A percentile compares a stretch with the other conserved stretches of the same genome.
Evolutionary conservation across 805 yeast species (phyloP).

Genomic region (Lipomyces spencermartinsiae): DNA sequence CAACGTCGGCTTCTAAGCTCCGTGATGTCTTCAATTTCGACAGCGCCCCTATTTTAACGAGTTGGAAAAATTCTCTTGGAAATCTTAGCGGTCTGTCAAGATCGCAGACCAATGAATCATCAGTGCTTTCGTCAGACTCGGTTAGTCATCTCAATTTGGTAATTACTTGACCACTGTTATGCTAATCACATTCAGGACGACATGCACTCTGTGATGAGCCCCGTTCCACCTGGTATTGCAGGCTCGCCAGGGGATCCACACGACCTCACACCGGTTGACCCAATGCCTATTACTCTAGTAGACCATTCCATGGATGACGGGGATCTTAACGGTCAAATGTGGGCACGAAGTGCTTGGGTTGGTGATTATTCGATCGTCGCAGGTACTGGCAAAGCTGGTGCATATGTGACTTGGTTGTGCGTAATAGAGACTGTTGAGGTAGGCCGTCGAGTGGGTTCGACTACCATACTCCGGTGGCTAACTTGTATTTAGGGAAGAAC

Average conservation of each 20-base stretch:
- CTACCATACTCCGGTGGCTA: not conserved
- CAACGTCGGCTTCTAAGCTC: slow-evolving; percentile 23
- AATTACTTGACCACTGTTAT: not conserved
- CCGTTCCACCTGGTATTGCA: slow-evolving; percentile 18
- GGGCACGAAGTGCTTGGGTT: slow-evolving; percentile 52
- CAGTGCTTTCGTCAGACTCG: slow-evolving; percentile 24
- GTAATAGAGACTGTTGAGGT: slow-evolving; percentile 46
- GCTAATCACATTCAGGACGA: slow-evolving; percentile 11
- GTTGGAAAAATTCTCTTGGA: slow-evolving; percentile 17
- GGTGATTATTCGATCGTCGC: slow-evolving; percentile 50
- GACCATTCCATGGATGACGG: slow-evolving; percentile 44
- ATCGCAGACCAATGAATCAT: slow-evolving; percentile 23
- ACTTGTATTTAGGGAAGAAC: slow-evolving; percentile 14
- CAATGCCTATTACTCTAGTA: slow-evolving; percentile 51
- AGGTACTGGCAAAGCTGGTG: slow-evolving; percentile 47
- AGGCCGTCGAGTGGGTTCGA: not conserved
- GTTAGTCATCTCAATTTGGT: slow-evolving; percentile 2
- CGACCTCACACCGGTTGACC: slow-evolving; percentile 45
- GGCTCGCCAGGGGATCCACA: slow-evolving; percentile 38
- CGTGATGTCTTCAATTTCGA: slow-evolving; percentile 30
- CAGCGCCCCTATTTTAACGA: slow-evolving; percentile 9
- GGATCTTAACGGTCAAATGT: slow-evolving; percentile 37
- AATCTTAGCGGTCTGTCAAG: slow-evolving; percentile 8
- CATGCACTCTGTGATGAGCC: slow-evolving; percentile 15
- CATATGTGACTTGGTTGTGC: slow-evolving; percentile 55